phyloP scores from a whole-genome alignment of 2,329 filamentous ascomycete species.

The Orbilia blumenaviensis region DNA sequence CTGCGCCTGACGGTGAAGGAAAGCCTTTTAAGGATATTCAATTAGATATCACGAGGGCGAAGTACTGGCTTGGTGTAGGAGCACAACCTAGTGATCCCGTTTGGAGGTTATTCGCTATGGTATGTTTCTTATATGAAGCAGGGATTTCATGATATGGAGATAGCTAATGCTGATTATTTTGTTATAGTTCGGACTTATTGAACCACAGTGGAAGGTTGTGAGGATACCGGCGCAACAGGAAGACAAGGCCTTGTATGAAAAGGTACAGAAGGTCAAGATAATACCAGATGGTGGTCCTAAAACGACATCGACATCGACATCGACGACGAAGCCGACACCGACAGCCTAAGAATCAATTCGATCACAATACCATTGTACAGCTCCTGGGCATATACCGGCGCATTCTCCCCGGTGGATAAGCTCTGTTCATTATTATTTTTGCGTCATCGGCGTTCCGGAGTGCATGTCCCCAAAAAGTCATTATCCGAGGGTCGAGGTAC shows the following conservation, averaged over 20 bases:
- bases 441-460: conserved; percentile 28
- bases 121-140: conserved; percentile 59
- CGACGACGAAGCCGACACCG: conserved; percentile 5
- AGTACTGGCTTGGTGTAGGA: conserved; percentile 97
- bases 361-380: background rate
- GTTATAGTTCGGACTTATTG: conserved; percentile 55
- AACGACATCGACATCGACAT: conserved; percentile 5
- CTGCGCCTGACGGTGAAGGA: conserved; percentile 70
- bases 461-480: conserved; percentile 1
- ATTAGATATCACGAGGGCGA: conserved; percentile 79
- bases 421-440: background rate
- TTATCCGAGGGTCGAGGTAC: background rate
- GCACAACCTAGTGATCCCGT: conserved; percentile 91
- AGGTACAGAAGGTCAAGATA: conserved; percentile 51
- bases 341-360: background rate
- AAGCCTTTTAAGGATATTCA: conserved; percentile 89
- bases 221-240: conserved; percentile 52
- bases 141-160: background rate
- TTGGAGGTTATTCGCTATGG: conserved; percentile 86
- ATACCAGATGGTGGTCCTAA: conserved; percentile 19
- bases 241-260: conserved; percentile 45
- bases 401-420: background rate
- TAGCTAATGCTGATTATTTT: conserved; percentile 2
- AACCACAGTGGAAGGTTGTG: conserved; percentile 56
- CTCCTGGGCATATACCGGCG: background rate